Percentiles rank a stretch among this genome's conserved stretches.
phyloP scores from a whole-genome alignment of 2,329 filamentous ascomycete species.

The Fusarium staphyleae region DNA sequence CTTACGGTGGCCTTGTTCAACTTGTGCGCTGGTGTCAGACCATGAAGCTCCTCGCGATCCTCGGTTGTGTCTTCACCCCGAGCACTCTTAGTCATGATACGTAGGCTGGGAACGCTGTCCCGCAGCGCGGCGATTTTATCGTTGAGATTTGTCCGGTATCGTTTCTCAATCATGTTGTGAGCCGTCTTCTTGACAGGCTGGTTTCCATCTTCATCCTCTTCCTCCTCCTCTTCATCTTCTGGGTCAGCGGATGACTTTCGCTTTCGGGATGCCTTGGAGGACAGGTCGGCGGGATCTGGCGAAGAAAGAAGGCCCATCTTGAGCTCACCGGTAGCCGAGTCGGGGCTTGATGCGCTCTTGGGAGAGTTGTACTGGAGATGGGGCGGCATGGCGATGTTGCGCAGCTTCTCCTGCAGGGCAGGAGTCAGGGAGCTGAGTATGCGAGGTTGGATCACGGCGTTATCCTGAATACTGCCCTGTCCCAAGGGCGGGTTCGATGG shows the following conservation, averaged over 20 bases:
- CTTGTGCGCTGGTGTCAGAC: conserved; percentile 87
- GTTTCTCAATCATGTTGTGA: conserved; percentile 98
- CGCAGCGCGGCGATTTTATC: conserved; percentile 94
- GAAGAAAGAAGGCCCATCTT: conserved; percentile 62
- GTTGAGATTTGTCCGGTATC: conserved; percentile 94
- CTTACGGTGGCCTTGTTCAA: conserved; percentile 92
- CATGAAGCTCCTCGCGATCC: conserved; percentile 77
- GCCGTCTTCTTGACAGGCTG: conserved; percentile 83
- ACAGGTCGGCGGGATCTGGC: conserved; percentile 57
- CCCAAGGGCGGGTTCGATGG: conserved; percentile 35
- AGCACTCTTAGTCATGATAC: conserved; percentile 79
- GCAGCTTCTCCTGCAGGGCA: conserved; percentile 67
- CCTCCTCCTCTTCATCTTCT: conserved; percentile 59
- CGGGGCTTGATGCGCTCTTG: conserved; percentile 64
- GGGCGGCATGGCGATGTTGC: conserved; percentile 69
- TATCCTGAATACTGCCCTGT: conserved; percentile 43
- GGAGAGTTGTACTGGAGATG: conserved; percentile 67
- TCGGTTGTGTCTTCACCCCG: conserved; percentile 72
- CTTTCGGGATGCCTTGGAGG: conserved; percentile 65
- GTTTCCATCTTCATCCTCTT: conserved; percentile 60
- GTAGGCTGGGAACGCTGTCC: conserved; percentile 89
- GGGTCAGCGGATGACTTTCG: conserved; percentile 71
- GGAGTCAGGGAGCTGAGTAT: conserved; percentile 55
- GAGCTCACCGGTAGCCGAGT: conserved; percentile 59
- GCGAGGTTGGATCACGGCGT: conserved; percentile 41